Evolutionary conservation across 148 eudicot species (phyloP).

Genomic region (Camellia japonica): DNA sequence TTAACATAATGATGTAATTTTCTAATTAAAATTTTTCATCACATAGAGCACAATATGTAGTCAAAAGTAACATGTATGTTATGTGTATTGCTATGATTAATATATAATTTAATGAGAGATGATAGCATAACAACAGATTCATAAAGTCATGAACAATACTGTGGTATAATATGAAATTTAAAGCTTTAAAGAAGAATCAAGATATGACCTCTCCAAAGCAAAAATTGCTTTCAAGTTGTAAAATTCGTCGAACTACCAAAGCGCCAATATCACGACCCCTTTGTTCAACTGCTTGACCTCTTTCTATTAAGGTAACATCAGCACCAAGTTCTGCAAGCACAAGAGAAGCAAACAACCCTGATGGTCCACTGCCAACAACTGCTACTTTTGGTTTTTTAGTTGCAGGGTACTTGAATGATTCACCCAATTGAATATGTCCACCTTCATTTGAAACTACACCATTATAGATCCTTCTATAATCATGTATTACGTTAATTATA

Average conservation of each 20-base stretch:
- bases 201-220: slow-evolving; percentile 96
- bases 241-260: slow-evolving; percentile 78
- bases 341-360: slow-evolving; percentile 92
- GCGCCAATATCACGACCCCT: slow-evolving; percentile 99
- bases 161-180: neutral
- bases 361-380: slow-evolving; percentile 95
- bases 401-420: slow-evolving; percentile 25
- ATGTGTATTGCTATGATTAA: neutral
- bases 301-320: slow-evolving; percentile 85
- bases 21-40: neutral
- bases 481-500: slow-evolving; percentile 44
- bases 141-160: neutral
- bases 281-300: slow-evolving; percentile 94
- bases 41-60: neutral
- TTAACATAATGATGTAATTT: neutral
- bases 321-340: slow-evolving; percentile 98
- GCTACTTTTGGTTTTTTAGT: slow-evolving; percentile 66
- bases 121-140: neutral
- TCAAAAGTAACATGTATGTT: neutral
- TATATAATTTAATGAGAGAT: neutral
- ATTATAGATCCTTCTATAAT: slow-evolving; percentile 40
- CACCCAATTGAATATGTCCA: slow-evolving; percentile 23
- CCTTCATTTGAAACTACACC: slow-evolving; percentile 28
- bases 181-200: slow-evolving; percentile 26
- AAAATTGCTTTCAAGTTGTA: slow-evolving; percentile 93